Evolutionary conservation across 2,329 filamentous ascomycete species (phyloP).

Genomic region (Hypoxylon sp.): DNA sequence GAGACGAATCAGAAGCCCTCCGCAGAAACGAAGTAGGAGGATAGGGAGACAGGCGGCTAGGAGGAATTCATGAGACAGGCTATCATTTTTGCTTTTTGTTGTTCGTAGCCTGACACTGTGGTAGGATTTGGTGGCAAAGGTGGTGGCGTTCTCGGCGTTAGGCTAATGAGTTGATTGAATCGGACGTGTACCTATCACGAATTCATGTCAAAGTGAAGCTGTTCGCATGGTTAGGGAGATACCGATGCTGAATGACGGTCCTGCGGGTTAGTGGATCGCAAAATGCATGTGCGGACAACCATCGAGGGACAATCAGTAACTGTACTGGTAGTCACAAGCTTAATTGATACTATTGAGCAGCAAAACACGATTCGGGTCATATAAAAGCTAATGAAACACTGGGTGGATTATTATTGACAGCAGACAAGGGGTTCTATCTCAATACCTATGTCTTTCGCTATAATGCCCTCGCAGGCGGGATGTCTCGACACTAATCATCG

Average conservation of each 20-base stretch:
- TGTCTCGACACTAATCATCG: conserved; percentile 28
- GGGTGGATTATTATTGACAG: conserved; percentile 36
- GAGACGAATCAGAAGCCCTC: neutral
- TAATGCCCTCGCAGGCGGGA: conserved; percentile 36
- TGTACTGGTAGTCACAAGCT: neutral
- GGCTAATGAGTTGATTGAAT: neutral
- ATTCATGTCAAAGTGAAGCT: neutral
- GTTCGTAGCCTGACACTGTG: neutral
- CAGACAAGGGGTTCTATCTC: conserved; percentile 36
- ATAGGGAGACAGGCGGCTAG: neutral
- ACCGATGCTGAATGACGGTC: neutral
- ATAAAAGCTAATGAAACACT: conserved; percentile 1
- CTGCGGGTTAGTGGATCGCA: neutral
- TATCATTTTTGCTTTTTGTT: neutral
- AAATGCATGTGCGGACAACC: neutral
- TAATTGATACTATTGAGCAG: conserved; percentile 10
- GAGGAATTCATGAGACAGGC: neutral
- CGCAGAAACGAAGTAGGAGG: neutral
- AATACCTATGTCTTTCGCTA: conserved; percentile 19
- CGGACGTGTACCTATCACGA: neutral
- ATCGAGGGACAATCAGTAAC: conserved; percentile 4
- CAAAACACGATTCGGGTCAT: neutral
- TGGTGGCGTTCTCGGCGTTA: neutral
- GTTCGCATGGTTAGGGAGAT: neutral
- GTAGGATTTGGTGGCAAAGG: neutral